Percentiles rank a stretch among this genome's conserved stretches.
phyloP scores from a whole-genome alignment of 1,284 basidiomycete species.

The Leccinum laetum region DNA sequence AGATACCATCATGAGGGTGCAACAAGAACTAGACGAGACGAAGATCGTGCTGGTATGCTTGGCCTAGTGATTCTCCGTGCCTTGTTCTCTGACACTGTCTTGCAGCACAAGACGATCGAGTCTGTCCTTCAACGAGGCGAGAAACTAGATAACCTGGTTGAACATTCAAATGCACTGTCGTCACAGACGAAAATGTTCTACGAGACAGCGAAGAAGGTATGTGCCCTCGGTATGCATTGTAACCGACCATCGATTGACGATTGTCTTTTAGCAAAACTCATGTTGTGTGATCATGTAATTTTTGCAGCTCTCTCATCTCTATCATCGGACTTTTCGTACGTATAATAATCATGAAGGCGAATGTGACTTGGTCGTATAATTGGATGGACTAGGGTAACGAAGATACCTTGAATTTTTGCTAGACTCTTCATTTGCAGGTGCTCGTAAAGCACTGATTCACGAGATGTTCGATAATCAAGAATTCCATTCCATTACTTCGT shows the following conservation, averaged over 20 bases:
- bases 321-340: constrained; percentile 24
- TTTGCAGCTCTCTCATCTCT: constrained; percentile 8
- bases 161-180: constrained; percentile 90
- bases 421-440: background rate
- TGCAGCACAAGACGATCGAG: constrained; percentile 98
- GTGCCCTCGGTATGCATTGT: constrained; percentile 20
- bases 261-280: constrained; percentile 51
- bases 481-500: too few species aligned
- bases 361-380: background rate
- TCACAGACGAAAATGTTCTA: constrained; percentile 95
- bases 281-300: constrained; percentile 58
- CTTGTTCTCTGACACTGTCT: constrained; percentile 1
- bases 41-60: constrained; percentile 88
- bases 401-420: background rate
- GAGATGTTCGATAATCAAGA: background rate
- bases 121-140: constrained; percentile 96
- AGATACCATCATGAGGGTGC: constrained; percentile 98
- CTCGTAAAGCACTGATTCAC: background rate
- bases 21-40: constrained; percentile 98
- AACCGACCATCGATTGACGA: constrained; percentile 7
- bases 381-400: background rate
- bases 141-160: constrained; percentile 97
- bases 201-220: constrained; percentile 91
- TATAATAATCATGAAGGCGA: constrained; percentile 14
- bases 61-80: background rate